Evolutionary conservation across 805 yeast species (phyloP), one percentile per base, ranked within the genome.

Genomic region (Metschnikowia kofuensis): DNA sequence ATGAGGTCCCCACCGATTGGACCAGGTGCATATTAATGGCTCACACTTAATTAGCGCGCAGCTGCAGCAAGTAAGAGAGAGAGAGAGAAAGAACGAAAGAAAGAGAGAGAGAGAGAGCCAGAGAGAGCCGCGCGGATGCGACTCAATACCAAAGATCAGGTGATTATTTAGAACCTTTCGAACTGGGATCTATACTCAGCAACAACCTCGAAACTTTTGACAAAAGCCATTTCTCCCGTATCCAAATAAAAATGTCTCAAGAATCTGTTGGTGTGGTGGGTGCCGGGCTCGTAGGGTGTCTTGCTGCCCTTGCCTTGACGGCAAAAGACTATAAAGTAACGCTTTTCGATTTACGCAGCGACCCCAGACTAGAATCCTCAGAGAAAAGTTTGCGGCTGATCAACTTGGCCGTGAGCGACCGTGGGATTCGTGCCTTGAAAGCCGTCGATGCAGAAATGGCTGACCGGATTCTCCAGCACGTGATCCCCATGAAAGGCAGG

Each of bases 221-320:
- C 2, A 3, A 21, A 3, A 21, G 21, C 21, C 21, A 4, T 21
- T 3, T 21, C 21, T 21, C 21, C 21, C 21, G 21, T 21, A 4
- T 21, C 21, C 21, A 21, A 21, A 21, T 3, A 21, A 28, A n/a
- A 11, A 45, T 46, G 50, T 6, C 50, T 5, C 45, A 42, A 35
- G 48, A 52, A 30, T 41, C 56, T 10, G 65, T 73, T 4, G 89
- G 80, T 1, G 75, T 91, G 29, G 79, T 91, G 14, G 97, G 97
- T 1, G 96, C 94, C 0, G 97, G 97, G 0, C 79, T 88, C 6
- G 97, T 91, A 2, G 97, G 97, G 0, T 79, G 94, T 46, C 71
- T 89, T 6, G 79, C 91, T 0, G 94, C 96, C 0, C 65, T 91
- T n/a, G 94, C 92, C 0, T 77, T 91, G 35, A 80, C 84, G 3